Percentiles rank a stretch among this genome's conserved stretches.
Conservation (phyloP, 495 filamentous ascomycete species). For the Pseudomonodictys pantanalensis region DNA sequence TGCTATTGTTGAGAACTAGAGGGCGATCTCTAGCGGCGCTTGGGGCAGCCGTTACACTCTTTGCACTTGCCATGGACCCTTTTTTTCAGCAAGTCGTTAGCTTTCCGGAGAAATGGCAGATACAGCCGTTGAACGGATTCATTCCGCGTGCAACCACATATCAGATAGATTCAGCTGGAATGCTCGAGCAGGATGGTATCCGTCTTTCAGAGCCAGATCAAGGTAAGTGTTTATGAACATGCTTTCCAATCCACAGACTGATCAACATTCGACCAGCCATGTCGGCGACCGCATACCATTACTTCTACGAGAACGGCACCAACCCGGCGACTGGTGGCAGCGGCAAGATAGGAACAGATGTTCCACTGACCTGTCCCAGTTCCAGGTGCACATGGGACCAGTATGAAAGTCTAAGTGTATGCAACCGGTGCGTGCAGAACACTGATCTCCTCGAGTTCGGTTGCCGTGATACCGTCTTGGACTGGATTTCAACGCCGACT, state of each 20-base stretch:
- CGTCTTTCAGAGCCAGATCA: slow-evolving; percentile 1
- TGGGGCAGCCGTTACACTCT: slow-evolving; percentile 5
- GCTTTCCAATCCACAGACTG: slow-evolving; percentile 1
- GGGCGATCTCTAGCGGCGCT: slow-evolving; percentile 7
- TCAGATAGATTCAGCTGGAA: background rate
- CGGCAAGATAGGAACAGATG: slow-evolving; percentile 1
- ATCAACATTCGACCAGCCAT: slow-evolving; percentile 5
- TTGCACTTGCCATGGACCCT: slow-evolving; percentile 3
- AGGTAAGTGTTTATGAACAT: slow-evolving; percentile 2
- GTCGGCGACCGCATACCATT: slow-evolving; percentile 9
- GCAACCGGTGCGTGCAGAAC: slow-evolving; percentile 11
- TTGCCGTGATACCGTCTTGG: slow-evolving; percentile 6
- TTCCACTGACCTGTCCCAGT: slow-evolving; percentile 19
- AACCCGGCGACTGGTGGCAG: background rate
- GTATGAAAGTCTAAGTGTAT: slow-evolving; percentile 22
- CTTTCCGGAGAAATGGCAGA: slow-evolving; percentile 2
- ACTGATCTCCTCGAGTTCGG: slow-evolving; percentile 17
- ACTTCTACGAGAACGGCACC: slow-evolving; percentile 17
- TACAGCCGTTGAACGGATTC: background rate
- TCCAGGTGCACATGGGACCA: slow-evolving; percentile 24
- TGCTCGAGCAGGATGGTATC: background rate
- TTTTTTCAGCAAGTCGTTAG: slow-evolving; percentile 1
- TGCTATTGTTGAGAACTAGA: slow-evolving; percentile 11
- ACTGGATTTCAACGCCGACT: slow-evolving; percentile 7
- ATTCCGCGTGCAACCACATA: slow-evolving; percentile 1